Base-by-base conservation (phyloP, 306 rosid species). In the Prunus fruticosa region DNA sequence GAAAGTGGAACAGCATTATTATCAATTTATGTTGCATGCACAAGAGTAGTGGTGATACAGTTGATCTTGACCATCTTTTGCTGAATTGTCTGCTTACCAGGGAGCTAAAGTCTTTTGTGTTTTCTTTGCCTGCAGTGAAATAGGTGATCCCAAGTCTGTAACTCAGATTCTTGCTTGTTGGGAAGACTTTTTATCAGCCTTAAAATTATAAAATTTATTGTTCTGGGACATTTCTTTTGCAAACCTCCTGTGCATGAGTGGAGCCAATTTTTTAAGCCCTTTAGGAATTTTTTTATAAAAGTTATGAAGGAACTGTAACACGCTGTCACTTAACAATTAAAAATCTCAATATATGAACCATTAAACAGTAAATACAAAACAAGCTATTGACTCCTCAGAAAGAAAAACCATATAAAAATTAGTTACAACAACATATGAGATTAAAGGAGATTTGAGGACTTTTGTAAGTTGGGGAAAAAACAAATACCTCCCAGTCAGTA, bases 401-500 rank as follows among this genome's bases (percentile, higher is more conserved):
- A 64, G 57, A 19, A 49, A 41, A 38, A 61, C 50, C 47, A 32
- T 64, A 58, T 20, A 56, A 16, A 25, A 38, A 30, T 41, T 8
- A 13, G 14, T 67, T 61, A 34, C 11, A 64, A 61, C 51, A 54
- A 65, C 74, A 53, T 8, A 67, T 58, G 23, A 73, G 43, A 75
- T 25, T 2, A 66, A 73, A 77, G 47, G 65, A 32, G 45, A 69
- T 60, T 53, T 61, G 41, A 54, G 73, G 52, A 41, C 38, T 52
- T 25, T 19, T 22, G 60, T 66, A 68, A 57, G 27, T 64, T 28
- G 18, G 67, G 52, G 62, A n/a, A 12, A 19, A 60, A 58, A 80
- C 72, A 58, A 57, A 63, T 76, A 94, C 99, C 99, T 95, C 99
- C 98, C 99, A 95, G 78, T 92, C 93, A 0, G 87, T 86, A 87